Evolutionary conservation across 176 grass and related monocot genomes (phyloP), one percentile per base, ranked within the genome.

Genomic region (Raddia distichophylla): DNA sequence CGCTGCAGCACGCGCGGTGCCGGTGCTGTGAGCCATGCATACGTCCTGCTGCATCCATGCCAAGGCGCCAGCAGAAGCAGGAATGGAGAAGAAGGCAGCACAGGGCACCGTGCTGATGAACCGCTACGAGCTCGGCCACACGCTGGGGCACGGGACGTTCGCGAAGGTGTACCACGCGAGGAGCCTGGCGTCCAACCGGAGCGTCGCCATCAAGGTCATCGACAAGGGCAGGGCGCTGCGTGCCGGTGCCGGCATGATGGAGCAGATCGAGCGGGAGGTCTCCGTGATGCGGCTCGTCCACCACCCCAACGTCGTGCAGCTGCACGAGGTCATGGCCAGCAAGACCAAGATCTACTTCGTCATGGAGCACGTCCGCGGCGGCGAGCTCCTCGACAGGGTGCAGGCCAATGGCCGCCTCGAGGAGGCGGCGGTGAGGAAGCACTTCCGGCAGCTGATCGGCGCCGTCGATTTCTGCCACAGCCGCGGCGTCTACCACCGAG

Each of bases 341-440:
- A 93, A 91, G 75, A 87, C 91, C 73, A 99, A 99, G 96, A 99
- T 99, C 87, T 99, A 99, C 85, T 93, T 99, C 90, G 91, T 99
- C 16, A 99, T 99, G 93, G 96, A 99, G 93, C 87, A 86, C 80
- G 93, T 99, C 76, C 80, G 85, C 63, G 93, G 96, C 69, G 96
- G 96, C 7, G 96, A 99, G 89, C 91, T 99, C 63, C 27, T 27
- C 27, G 27, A 27, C 27, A 27, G 27, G 27, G 27, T 27, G 27
- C 27, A 27, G 27, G 85, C 91, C 76, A 92, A 94, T 37, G 94
- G 94, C 19, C 70, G 94, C 0, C 90, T 97, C 79, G 87, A 64
- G 85, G 94, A 94, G 91, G 94, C 90, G 87, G 11, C 67, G 85
- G 88, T 83, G 63, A 71, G 83, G n/a, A 89, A 81, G 63, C 90